phyloP scores from a whole-genome alignment of 1,284 basidiomycete genomes.

The Heterobasidion annosum region DNA sequence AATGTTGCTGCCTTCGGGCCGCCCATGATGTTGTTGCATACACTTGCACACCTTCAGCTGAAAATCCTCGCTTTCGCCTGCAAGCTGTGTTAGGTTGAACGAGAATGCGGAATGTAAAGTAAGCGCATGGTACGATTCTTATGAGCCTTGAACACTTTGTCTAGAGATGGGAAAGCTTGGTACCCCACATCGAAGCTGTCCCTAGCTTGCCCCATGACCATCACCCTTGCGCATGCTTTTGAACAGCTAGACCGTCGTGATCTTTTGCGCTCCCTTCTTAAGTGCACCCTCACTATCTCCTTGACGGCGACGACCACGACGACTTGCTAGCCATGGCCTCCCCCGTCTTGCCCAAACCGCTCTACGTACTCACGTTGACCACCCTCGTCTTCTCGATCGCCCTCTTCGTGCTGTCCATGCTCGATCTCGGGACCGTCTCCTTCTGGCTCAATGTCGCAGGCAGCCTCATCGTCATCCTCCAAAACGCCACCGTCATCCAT shows the following conservation, averaged over 20 bases:
- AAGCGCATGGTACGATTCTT: not conserved
- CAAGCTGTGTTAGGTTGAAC: too few relatives aligned
- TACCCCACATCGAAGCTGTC: not conserved
- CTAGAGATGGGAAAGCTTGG: not conserved
- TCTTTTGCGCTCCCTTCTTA: not conserved
- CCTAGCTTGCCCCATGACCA: not conserved
- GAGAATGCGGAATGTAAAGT: too few relatives aligned
- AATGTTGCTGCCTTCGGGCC: too few relatives aligned
- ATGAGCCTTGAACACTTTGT: not conserved
- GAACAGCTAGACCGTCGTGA: not conserved
- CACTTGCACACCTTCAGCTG: too few relatives aligned
- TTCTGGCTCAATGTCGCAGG: slow-evolving; percentile 6
- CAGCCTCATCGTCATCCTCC: slow-evolving; percentile 3
- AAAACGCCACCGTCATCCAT: slow-evolving; percentile 6
- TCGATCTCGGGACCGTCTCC: slow-evolving; percentile 8
- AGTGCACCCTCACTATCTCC: not conserved
- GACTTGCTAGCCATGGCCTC: not conserved
- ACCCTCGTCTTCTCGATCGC: slow-evolving; percentile 4
- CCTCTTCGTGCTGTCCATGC: slow-evolving; percentile 4
- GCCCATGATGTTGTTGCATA: too few relatives aligned
- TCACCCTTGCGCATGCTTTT: not conserved
- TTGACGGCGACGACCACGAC: not conserved
- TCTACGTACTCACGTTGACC: slow-evolving; percentile 2
- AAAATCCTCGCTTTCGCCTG: too few relatives aligned
- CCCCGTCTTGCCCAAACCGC: slow-evolving; percentile 3